These are phyloP conservation scores for Lactarius indigo DNA, from an alignment of 768 basidiomycete species.

Conservation along the genomic window DNA sequence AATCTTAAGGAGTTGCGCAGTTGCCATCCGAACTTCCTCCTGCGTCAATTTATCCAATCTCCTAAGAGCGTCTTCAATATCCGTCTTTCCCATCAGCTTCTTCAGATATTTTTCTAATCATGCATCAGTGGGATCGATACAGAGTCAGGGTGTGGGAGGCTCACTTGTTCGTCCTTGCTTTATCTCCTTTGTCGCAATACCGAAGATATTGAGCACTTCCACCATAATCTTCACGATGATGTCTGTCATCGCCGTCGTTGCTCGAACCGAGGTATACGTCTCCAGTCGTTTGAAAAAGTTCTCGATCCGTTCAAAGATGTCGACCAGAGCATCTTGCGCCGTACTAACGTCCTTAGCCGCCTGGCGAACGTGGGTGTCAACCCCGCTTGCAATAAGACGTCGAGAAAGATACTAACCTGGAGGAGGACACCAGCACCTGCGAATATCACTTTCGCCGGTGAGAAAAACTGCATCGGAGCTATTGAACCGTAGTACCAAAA, in stretches of 20 bases:
- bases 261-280: neutral
- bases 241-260: neutral
- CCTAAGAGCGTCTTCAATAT: neutral
- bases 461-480: neutral
- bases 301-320: neutral
- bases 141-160: no score
- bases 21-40: neutral
- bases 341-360: neutral
- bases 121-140: neutral
- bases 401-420: neutral
- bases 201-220: neutral
- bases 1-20: neutral
- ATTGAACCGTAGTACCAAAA: neutral
- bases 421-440: neutral
- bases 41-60: neutral
- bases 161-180: neutral
- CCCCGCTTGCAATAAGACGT: neutral
- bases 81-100: neutral
- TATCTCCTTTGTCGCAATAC: neutral
- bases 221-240: slow-evolving; percentile 3
- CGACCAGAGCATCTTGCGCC: neutral
- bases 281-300: neutral
- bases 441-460: slow-evolving; percentile 1
- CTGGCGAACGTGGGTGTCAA: neutral
- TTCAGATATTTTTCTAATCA: neutral